Conservation (phyloP, 306 rosid genomes). For the Calophaca sinica region DNA sequence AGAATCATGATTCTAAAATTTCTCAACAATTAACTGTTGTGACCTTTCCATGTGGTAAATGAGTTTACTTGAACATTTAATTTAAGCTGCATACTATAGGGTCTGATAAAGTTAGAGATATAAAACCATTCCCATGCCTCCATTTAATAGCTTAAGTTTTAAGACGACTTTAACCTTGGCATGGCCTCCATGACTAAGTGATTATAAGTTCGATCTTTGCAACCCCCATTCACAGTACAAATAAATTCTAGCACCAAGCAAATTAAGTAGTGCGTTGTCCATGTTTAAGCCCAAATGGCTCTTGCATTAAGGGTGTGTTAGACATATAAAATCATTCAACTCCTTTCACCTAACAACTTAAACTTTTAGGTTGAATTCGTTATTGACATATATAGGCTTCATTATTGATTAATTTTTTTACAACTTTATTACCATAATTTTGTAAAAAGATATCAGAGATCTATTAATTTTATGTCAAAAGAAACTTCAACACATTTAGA, state of each 20-base stretch:
- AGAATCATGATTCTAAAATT: slow-evolving; percentile 20
- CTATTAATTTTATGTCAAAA: neutral
- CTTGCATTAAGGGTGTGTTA: slow-evolving; percentile 16
- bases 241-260: slow-evolving; percentile 5
- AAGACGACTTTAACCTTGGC: slow-evolving; percentile 4
- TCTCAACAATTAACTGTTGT: neutral
- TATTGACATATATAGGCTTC: slow-evolving; percentile 7
- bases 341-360: slow-evolving; percentile 16
- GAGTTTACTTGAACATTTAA: slow-evolving; percentile 5
- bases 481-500: slow-evolving; percentile 25
- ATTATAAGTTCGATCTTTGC: neutral
- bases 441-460: neutral
- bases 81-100: slow-evolving; percentile 24
- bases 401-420: neutral
- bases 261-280: neutral
- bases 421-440: slow-evolving; percentile 5
- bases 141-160: slow-evolving; percentile 19
- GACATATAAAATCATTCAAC: slow-evolving; percentile 18
- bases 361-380: slow-evolving; percentile 22
- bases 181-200: slow-evolving; percentile 16
- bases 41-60: slow-evolving; percentile 1
- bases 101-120: slow-evolving; percentile 15
- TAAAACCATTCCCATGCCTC: slow-evolving; percentile 26
- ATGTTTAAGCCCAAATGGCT: slow-evolving; percentile 8
- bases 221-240: slow-evolving; percentile 9